Conservation (phyloP, 2,329 filamentous ascomycete genomes). For the Pseudocercospora vitis region DNA sequence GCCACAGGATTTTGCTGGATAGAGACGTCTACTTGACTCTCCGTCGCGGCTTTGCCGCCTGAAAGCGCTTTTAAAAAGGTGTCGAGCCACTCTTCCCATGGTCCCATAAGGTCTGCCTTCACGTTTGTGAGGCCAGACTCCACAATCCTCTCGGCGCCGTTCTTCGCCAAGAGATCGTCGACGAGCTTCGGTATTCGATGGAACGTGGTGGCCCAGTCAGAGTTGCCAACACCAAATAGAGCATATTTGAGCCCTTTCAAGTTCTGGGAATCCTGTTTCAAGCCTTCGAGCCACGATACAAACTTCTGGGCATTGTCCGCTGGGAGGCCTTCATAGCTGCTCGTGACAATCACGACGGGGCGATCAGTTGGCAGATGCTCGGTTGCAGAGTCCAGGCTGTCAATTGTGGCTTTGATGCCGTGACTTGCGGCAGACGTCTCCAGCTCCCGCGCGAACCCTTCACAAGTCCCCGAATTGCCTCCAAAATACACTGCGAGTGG, state of each 20-base stretch:
- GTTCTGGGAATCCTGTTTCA: slow-evolving; percentile 19
- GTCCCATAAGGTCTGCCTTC: slow-evolving; percentile 42
- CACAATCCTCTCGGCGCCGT: slow-evolving; percentile 35
- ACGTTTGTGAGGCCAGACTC: slow-evolving; percentile 40
- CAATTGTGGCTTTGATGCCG: slow-evolving; percentile 40
- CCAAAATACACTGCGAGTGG: slow-evolving; percentile 13
- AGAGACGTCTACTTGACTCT: slow-evolving; percentile 8
- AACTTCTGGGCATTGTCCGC: slow-evolving; percentile 47
- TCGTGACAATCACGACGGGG: slow-evolving; percentile 43
- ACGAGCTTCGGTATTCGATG: slow-evolving; percentile 44
- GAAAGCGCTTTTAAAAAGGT: slow-evolving; percentile 6
- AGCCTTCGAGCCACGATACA: slow-evolving; percentile 40
- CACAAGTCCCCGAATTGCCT: slow-evolving; percentile 37
- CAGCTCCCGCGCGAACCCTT: slow-evolving; percentile 43
- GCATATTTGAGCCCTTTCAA: slow-evolving; percentile 41
- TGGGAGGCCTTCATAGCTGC: slow-evolving; percentile 46
- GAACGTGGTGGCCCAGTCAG: slow-evolving; percentile 46
- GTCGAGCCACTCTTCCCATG: slow-evolving; percentile 43
- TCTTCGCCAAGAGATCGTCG: slow-evolving; percentile 35
- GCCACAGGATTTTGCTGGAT: background rate
- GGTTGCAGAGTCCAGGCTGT: slow-evolving; percentile 36
- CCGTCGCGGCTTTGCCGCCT: background rate
- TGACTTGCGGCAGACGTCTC: slow-evolving; percentile 39
- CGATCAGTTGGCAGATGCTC: slow-evolving; percentile 37
- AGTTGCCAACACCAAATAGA: slow-evolving; percentile 46